Evolutionary conservation across 1,284 basidiomycete genomes (phyloP), one percentile per base, ranked within the genome.

Genomic region (Boletus holoroseus): DNA sequence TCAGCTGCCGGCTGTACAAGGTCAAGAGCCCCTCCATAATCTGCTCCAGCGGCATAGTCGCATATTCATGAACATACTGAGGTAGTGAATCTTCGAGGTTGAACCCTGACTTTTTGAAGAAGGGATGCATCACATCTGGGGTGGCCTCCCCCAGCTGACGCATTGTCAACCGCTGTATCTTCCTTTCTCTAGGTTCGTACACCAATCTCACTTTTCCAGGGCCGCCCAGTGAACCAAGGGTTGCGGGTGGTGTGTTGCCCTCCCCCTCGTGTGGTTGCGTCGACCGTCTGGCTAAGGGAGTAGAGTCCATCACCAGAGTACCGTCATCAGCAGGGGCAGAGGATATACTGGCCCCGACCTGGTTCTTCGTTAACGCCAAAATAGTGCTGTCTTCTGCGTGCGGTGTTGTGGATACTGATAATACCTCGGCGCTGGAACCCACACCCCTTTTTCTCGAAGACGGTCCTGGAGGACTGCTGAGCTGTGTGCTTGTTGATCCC

Each of bases 21-120:
- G 82, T 85, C 53, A 93, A 65, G 20, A 93, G 72, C 44, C 83
- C 77, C 62, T 91, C 87, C 85, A 91, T 89, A 49, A 92, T 88
- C 63, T 88, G 82, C 68, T 92, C 89, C 50, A 94, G 73, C 2
- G 90, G 88, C 51, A 78, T 71, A 4, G 89, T 89, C 8, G 89
- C 91, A 58, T 91, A 92, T 66, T 92, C 88, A 58, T 94, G 83
- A 40, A 92, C 87, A 60, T 90, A 90, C 56, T 87, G 84, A 1
- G 91, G 91, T 16, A 93, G 64, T 1, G 86, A 83, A 56, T 91
- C 86, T 62, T 88, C 85, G 41, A 91, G 70, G 57, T 81, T 89
- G 67, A 88, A 84, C 1, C 88, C 87, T 28, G 90, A 84, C 62
- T 82, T 87, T 61, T 89, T 88, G 69, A 89, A 88, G 68, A 89